These are phyloP conservation scores for Hyphopichia buzzinii DNA, from an alignment of 1,139 yeast species.

Conservation along the genomic window DNA sequence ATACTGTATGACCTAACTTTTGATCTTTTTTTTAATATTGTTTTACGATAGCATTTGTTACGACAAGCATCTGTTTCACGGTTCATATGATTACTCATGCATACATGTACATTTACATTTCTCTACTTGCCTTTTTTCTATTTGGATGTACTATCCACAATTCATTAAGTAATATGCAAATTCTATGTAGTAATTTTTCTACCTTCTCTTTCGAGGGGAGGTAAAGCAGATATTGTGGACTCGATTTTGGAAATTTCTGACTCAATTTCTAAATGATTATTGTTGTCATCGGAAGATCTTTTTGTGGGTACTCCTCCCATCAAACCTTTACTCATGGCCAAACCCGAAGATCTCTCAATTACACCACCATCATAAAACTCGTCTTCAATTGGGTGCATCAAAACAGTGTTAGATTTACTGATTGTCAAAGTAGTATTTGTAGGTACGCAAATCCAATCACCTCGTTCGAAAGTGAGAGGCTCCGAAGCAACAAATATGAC, in stretches of 20 bases:
- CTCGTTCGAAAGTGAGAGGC: conserved; percentile 92
- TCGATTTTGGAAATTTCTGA: conserved; percentile 24
- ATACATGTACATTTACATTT: conserved; percentile 3
- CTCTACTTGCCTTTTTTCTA: background rate
- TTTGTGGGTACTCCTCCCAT: conserved; percentile 62
- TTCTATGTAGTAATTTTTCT: conserved; percentile 34
- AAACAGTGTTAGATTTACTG: conserved; percentile 72
- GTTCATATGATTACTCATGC: background rate
- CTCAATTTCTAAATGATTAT: background rate
- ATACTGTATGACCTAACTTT: background rate
- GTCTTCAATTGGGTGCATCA: conserved; percentile 87
- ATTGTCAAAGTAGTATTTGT: conserved; percentile 86
- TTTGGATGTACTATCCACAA: background rate
- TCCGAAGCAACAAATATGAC: conserved; percentile 96
- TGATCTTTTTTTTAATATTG: conserved; percentile 1
- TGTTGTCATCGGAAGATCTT: conserved; percentile 3
- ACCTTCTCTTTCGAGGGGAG: conserved; percentile 87
- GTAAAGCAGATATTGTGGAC: conserved; percentile 55
- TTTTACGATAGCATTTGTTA: conserved; percentile 1
- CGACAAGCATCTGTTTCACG: background rate
- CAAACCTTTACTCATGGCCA: conserved; percentile 88
- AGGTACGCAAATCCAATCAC: conserved; percentile 97
- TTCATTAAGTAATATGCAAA: background rate
- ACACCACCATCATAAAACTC: conserved; percentile 78
- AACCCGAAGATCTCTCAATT: conserved; percentile 67